phyloP scores from a whole-genome alignment of 2,329 filamentous ascomycete genomes.

The Penicillium sp. region DNA sequence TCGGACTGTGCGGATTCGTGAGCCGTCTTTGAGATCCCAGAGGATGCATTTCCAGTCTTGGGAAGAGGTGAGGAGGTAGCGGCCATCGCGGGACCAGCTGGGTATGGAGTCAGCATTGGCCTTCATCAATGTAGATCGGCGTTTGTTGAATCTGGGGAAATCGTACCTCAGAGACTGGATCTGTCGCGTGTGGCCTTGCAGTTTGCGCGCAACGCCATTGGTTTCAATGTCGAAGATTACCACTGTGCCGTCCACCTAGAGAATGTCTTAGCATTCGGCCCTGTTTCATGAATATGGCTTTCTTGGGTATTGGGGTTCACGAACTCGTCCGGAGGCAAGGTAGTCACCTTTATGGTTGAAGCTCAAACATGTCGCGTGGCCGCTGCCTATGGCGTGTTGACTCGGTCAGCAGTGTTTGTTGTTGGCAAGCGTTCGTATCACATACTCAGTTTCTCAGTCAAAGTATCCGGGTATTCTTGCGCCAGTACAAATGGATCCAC shows the following conservation, averaged over 20 bases:
- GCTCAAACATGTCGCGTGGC: conserved; percentile 66
- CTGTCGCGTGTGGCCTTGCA: conserved; percentile 88
- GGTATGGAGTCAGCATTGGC: background rate
- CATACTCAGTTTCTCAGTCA: conserved; percentile 79
- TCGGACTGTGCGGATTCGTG: conserved; percentile 75
- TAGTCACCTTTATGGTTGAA: conserved; percentile 96
- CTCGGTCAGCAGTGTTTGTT: conserved; percentile 12
- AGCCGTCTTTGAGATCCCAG: conserved; percentile 80
- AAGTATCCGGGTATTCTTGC: conserved; percentile 84
- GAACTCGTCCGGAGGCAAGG: conserved; percentile 83
- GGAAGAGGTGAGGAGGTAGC: conserved; percentile 86
- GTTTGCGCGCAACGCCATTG: conserved; percentile 90
- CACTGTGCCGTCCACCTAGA: conserved; percentile 76
- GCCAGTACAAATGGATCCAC: conserved; percentile 69
- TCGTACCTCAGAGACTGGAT: conserved; percentile 76
- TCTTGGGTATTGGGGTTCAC: conserved; percentile 12
- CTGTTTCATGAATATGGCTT: background rate
- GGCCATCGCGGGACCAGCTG: conserved; percentile 86
- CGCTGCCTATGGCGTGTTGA: conserved; percentile 47
- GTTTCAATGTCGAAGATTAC: conserved; percentile 98
- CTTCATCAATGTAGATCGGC: background rate
- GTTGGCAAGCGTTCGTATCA: conserved; percentile 1
- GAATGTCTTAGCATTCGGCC: conserved; percentile 10
- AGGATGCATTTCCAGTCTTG: conserved; percentile 96
- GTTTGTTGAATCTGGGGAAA: background rate